Base-by-base conservation (phyloP, 1,284 basidiomycete species). In the Meira nashicola region DNA sequence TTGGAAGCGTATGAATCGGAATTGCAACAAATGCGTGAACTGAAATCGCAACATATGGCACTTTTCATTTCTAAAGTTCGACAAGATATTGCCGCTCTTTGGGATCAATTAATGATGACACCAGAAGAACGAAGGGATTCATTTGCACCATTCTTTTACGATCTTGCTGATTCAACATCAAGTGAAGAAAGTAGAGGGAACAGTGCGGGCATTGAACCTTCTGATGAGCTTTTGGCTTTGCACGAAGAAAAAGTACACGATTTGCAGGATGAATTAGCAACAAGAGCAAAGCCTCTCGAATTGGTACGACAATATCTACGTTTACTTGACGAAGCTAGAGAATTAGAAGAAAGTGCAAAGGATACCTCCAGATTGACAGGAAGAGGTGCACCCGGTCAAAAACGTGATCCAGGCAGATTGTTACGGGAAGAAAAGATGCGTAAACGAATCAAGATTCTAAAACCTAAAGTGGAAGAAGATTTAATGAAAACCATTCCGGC, bases 371-470 rank as follows among this genome's bases (percentile, higher is more conserved):
- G 75, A 46, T 59, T 75, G 38, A 62, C 73, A 11, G 70, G 71
- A 19, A 60, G 89, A 68, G 89, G 89, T n/a, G 81, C 85, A 21
- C 83, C 90, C 58, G 74, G 80, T 58, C 46, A 48, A 48, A 48
- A 48, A 17, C 46, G 46, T 14, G 68, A 79, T 58, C 73, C 80
- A 1, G 78, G 79, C 9, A 65, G 79, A 21, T 79, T 98, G 50
- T 80, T 98, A 50, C 83, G 90, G 50, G 94, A 99, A 80, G 94
- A 97, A 81, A 96, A 95, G 84, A 92, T 95, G 87, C 84, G 94
- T 55, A 98, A 96, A 80, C 83, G 93, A 11, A 91, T 99, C n/a
- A 84, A 84, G 64, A 89, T 90, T 76, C 88, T 95, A 80, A 97
- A 96, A 78, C 94, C 94, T 23, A 86, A 89, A 75, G 92, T 94